Evolutionary conservation across 2,329 filamentous ascomycete genomes (phyloP).

Genomic region (Cercospora citrullina): DNA sequence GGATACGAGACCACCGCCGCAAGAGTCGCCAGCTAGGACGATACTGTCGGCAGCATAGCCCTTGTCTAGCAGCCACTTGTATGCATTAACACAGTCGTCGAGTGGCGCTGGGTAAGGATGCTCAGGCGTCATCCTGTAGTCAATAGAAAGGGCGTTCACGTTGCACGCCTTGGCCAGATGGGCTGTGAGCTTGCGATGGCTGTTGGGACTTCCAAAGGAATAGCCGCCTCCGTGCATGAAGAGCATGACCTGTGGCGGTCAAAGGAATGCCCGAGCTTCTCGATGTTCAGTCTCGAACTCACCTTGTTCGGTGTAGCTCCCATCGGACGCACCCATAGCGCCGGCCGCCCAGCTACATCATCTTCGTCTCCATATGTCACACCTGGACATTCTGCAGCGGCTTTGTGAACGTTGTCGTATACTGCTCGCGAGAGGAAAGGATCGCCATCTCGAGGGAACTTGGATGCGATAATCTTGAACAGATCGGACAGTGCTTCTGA

Average conservation of each 20-base stretch:
- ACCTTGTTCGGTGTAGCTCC: constrained; percentile 28
- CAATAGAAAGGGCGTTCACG: constrained; percentile 54
- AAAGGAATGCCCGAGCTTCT: not conserved
- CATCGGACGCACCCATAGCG: constrained; percentile 27
- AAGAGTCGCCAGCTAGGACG: constrained; percentile 31
- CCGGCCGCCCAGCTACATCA: constrained; percentile 24
- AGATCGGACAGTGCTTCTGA: constrained; percentile 27
- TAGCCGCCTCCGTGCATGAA: constrained; percentile 34
- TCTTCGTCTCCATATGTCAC: constrained; percentile 28
- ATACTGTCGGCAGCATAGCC: constrained; percentile 34
- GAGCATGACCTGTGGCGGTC: constrained; percentile 21
- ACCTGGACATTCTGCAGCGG: constrained; percentile 28
- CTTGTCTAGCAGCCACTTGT: constrained; percentile 54
- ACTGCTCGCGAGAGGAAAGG: constrained; percentile 24
- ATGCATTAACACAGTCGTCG: constrained; percentile 59
- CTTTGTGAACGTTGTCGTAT: constrained; percentile 32
- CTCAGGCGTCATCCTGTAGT: constrained; percentile 61
- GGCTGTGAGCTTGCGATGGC: constrained; percentile 32
- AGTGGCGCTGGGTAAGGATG: constrained; percentile 56
- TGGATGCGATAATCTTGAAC: constrained; percentile 23
- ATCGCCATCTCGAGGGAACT: constrained; percentile 26
- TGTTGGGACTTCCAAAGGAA: constrained; percentile 28
- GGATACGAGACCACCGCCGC: constrained; percentile 31
- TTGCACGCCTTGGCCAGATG: constrained; percentile 50
- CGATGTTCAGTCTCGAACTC: not conserved